Evolutionary conservation across 805 yeast species (phyloP).

Genomic region (Brettanomyces custersianus): DNA sequence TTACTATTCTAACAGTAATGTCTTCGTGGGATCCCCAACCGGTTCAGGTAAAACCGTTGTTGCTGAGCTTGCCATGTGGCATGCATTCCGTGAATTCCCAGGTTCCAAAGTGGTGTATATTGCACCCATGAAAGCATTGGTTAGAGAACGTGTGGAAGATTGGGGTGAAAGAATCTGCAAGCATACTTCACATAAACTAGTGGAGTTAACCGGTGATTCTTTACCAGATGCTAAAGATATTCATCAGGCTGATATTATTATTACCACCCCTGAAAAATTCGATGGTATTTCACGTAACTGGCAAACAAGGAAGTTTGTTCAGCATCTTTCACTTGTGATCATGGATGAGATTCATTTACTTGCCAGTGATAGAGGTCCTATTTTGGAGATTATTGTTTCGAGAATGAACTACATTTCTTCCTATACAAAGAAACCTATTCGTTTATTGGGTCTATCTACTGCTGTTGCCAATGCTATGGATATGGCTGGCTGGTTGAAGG

Average conservation of each 20-base stretch:
- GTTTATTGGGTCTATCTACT: slow-evolving; percentile 73
- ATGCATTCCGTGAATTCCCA: slow-evolving; percentile 79
- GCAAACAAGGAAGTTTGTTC: slow-evolving; percentile 72
- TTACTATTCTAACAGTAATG: slow-evolving; percentile 70
- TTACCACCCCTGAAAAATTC: slow-evolving; percentile 81
- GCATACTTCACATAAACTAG: slow-evolving; percentile 43
- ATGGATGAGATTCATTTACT: slow-evolving; percentile 83
- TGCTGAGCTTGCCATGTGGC: slow-evolving; percentile 96
- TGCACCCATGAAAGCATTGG: slow-evolving; percentile 87
- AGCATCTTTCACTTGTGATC: slow-evolving; percentile 62
- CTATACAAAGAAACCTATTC: slow-evolving; percentile 48
- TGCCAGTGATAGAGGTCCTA: slow-evolving; percentile 83
- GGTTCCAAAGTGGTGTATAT: slow-evolving; percentile 74
- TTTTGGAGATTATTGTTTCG: slow-evolving; percentile 82
- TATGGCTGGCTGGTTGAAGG: slow-evolving; percentile 80
- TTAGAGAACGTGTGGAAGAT: slow-evolving; percentile 74
- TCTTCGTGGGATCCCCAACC: slow-evolving; percentile 94
- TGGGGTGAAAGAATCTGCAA: slow-evolving; percentile 51
- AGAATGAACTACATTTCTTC: slow-evolving; percentile 68
- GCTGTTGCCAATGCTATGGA: slow-evolving; percentile 83
- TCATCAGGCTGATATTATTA: slow-evolving; percentile 60
- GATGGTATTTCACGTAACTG: slow-evolving; percentile 84
- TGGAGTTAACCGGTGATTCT: slow-evolving; percentile 79
- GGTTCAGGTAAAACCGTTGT: slow-evolving; percentile 98
- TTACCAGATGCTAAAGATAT: slow-evolving; percentile 63